phyloP scores from a whole-genome alignment of 2,329 filamentous ascomycete genomes.

The Escovopsis weberi region DNA sequence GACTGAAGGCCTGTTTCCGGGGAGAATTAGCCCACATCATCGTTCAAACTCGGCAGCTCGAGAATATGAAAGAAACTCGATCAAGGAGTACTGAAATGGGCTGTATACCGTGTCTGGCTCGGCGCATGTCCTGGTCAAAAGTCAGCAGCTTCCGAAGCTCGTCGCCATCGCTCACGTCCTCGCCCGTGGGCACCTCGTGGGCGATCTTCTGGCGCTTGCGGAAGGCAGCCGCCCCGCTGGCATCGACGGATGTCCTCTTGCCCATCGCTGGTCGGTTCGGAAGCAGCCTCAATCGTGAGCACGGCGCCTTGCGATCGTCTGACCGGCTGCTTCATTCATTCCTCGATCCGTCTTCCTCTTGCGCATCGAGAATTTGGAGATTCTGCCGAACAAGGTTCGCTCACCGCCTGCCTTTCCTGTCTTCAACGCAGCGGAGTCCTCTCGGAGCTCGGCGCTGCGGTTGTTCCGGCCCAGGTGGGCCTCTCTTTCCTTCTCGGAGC shows the following conservation, averaged over 20 bases:
- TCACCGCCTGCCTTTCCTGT: conserved; percentile 14
- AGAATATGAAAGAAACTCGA: too few relatives aligned
- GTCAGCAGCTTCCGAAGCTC: conserved; percentile 55
- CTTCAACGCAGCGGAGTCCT: neutral
- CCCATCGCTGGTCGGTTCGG: conserved; percentile 21
- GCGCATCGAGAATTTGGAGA: conserved; percentile 18
- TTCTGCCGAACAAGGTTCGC: conserved; percentile 21
- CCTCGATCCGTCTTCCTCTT: neutral
- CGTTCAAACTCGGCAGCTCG: too few relatives aligned
- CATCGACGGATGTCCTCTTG: conserved; percentile 27
- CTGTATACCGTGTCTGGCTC: conserved; percentile 48
- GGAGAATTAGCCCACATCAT: neutral
- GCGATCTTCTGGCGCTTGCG: conserved; percentile 42
- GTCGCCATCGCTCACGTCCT: conserved; percentile 46
- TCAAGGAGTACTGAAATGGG: neutral
- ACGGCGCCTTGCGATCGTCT: neutral
- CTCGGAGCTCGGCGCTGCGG: neutral
- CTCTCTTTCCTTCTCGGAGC: too few relatives aligned
- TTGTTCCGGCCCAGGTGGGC: neutral
- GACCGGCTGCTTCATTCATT: neutral
- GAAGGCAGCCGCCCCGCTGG: conserved; percentile 25
- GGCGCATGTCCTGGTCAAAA: conserved; percentile 55
- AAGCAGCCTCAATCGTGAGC: conserved; percentile 1
- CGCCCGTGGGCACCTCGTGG: conserved; percentile 41
- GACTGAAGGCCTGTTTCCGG: conserved; percentile 42